phyloP scores from a whole-genome alignment of 768 basidiomycete species.

The Suillus subluteus region DNA sequence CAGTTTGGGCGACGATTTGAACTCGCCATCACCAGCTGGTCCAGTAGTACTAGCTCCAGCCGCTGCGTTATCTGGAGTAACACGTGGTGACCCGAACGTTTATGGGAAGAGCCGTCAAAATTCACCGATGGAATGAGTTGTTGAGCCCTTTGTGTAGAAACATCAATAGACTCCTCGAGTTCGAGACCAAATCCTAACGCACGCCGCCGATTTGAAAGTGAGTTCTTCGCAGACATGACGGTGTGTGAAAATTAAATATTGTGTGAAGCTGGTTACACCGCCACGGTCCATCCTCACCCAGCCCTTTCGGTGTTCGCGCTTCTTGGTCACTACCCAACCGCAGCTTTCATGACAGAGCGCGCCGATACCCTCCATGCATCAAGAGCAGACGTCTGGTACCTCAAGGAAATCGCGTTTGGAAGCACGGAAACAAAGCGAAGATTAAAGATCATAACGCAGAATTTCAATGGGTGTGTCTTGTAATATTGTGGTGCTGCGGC shows the following conservation, averaged over 20 bases:
- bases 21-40: background rate
- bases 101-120: too few species aligned
- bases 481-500: background rate
- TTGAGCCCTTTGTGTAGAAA: too few species aligned
- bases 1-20: background rate
- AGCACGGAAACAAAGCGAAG: constrained; percentile 31
- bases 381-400: constrained; percentile 69
- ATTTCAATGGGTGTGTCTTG: constrained; percentile 73
- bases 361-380: constrained; percentile 27
- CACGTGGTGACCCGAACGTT: too few species aligned
- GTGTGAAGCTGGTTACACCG: background rate
- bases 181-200: too few species aligned
- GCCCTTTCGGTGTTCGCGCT: background rate
- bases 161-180: too few species aligned
- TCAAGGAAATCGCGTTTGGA: constrained; percentile 67
- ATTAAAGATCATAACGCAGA: constrained; percentile 77
- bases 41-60: too few species aligned
- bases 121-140: too few species aligned
- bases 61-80: too few species aligned
- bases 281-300: background rate
- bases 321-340: background rate
- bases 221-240: background rate
- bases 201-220: too few species aligned
- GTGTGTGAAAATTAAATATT: background rate
- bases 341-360: constrained; percentile 22